Percentiles rank a stretch among this genome's conserved stretches.
Evolutionary conservation across 129 eudicot species (phyloP).

Genomic region (Rutidosis leptorrhynchoides): DNA sequence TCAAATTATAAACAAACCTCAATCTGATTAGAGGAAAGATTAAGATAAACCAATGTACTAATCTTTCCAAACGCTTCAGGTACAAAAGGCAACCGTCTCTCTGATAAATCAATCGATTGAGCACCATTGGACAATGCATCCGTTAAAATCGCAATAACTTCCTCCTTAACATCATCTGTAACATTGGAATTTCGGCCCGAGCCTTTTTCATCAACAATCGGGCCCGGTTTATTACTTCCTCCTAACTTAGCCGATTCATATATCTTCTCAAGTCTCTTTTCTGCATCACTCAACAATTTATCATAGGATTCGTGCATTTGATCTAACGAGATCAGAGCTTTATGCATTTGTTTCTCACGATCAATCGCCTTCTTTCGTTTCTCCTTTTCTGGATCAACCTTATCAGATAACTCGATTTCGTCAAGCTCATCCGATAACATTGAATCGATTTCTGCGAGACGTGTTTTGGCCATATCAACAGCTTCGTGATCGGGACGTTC

Average conservation of each 20-base stretch:
- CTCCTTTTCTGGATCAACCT: conserved; percentile 31
- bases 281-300: conserved; percentile 69
- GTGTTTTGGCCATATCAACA: conserved; percentile 57
- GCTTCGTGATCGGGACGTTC: conserved; percentile 82
- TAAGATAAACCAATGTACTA: conserved; percentile 44
- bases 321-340: conserved; percentile 62
- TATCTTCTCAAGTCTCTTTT: conserved; percentile 69
- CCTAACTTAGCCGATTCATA: conserved; percentile 52
- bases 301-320: conserved; percentile 77
- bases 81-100: conserved; percentile 50
- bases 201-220: conserved; percentile 26
- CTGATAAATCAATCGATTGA: conserved; percentile 55
- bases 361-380: conserved; percentile 41
- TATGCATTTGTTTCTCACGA: conserved; percentile 49
- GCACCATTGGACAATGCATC: conserved; percentile 49
- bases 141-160: conserved; percentile 56
- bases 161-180: conserved; percentile 57
- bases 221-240: conserved; percentile 1
- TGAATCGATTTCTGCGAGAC: conserved; percentile 54
- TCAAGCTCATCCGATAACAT: conserved; percentile 38
- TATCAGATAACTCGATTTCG: conserved; percentile 47
- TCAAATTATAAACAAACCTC: conserved; percentile 42
- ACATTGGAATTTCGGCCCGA: neutral
- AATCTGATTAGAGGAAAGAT: conserved; percentile 70
- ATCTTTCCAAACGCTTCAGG: conserved; percentile 86